Evolutionary conservation across 75 land plant genomes (phyloP).

Genomic region (Isoetes taiwanensis): DNA sequence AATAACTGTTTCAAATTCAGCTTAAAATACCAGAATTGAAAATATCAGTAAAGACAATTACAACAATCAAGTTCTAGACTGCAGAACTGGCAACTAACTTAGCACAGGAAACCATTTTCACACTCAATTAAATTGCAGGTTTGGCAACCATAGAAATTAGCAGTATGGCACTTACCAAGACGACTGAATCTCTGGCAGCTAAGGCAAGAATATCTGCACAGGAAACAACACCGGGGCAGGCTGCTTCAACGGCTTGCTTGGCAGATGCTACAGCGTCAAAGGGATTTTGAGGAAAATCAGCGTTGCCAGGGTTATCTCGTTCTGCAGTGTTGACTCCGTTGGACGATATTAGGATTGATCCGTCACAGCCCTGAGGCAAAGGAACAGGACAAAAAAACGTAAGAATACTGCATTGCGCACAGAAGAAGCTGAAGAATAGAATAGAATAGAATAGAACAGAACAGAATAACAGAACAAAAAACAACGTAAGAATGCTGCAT

Average conservation of each 20-base stretch:
- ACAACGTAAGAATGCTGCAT: too few relatives aligned
- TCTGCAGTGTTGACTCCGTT: slow-evolving; percentile 54
- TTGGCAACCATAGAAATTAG: neutral
- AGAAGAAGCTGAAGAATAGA: too few relatives aligned
- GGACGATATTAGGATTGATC: slow-evolving; percentile 53
- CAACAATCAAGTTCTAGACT: too few relatives aligned
- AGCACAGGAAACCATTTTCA: neutral
- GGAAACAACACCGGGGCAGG: slow-evolving; percentile 73
- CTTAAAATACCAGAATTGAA: too few relatives aligned
- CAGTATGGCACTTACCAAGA: slow-evolving; percentile 25
- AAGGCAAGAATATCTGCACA: slow-evolving; percentile 74
- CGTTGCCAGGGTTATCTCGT: slow-evolving; percentile 60
- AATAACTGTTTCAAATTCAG: slow-evolving; percentile 7
- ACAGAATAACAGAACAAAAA: too few relatives aligned
- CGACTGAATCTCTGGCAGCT: slow-evolving; percentile 55
- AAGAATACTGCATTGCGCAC: too few relatives aligned
- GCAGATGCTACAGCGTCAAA: slow-evolving; percentile 65
- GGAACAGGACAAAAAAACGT: too few relatives aligned
- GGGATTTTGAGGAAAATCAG: slow-evolving; percentile 69
- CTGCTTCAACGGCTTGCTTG: slow-evolving; percentile 55
- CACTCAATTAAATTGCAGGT: neutral
- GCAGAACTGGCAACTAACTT: too few relatives aligned
- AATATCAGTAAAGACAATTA: too few relatives aligned
- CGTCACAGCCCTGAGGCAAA: slow-evolving; percentile 93
- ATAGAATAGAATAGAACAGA: too few relatives aligned